Conservation (phyloP, 192 early-diverging fungal genomes). For the Cladochytrium replicatum region DNA sequence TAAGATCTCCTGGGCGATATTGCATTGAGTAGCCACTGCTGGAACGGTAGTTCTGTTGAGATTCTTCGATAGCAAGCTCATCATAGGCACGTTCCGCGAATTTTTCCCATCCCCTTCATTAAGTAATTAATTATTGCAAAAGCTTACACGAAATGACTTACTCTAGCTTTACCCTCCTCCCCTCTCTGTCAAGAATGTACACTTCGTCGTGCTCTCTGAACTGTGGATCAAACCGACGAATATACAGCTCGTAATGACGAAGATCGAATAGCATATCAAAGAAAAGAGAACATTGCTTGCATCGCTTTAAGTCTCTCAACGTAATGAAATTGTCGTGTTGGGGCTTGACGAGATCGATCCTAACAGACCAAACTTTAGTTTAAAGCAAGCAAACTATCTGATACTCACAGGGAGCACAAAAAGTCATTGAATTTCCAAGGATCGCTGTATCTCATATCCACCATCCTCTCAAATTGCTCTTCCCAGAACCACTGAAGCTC, state of each 20-base stretch:
- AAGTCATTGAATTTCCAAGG: conserved; percentile 49
- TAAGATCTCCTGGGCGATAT: too few species aligned
- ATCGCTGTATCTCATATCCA: conserved; percentile 27
- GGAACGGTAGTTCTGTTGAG: too few species aligned
- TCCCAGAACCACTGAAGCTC: conserved; percentile 80
- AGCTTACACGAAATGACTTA: conserved; percentile 10
- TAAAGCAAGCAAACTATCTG: too few species aligned
- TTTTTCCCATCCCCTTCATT: conserved; percentile 55
- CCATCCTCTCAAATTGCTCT: conserved; percentile 66
- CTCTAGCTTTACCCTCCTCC: conserved; percentile 31
- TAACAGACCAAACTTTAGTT: conserved; percentile 4
- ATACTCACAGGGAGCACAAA: conserved; percentile 36
- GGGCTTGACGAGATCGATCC: conserved; percentile 40
- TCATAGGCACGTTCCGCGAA: conserved; percentile 49
- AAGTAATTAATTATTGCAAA: too few species aligned
- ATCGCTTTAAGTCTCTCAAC: conserved; percentile 34
- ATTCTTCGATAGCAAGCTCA: conserved; percentile 41
- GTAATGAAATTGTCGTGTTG: conserved; percentile 23
- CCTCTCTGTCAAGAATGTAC: conserved; percentile 17
- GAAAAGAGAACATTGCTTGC: conserved; percentile 28
- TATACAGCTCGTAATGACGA: conserved; percentile 42
- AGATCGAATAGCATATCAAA: conserved; percentile 56
- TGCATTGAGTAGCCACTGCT: too few species aligned
- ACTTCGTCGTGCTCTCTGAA: conserved; percentile 50
- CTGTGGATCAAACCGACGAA: conserved; percentile 40